Evolutionary conservation across 805 yeast genomes (phyloP).

Genomic region (Yarrowia sp.): DNA sequence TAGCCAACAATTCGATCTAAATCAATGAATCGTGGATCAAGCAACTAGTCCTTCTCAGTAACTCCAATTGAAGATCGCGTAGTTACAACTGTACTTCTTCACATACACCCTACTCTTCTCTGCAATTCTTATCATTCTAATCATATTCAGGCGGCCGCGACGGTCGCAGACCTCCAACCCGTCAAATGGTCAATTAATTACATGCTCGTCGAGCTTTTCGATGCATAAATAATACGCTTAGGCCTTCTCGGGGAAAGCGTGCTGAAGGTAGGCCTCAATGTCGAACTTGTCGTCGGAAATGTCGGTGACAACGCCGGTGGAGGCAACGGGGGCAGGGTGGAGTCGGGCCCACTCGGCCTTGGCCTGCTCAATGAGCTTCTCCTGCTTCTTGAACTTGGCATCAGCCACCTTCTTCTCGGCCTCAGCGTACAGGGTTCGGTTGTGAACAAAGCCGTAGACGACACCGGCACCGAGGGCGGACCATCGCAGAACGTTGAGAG

Average conservation of each 20-base stretch:
- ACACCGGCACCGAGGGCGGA: conserved; percentile 88
- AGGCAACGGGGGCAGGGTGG: conserved; percentile 49
- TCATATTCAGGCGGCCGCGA: no score
- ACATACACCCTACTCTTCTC: no score
- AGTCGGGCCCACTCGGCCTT: conserved; percentile 84
- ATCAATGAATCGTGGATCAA: no score
- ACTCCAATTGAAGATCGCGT: no score
- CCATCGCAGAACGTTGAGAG: conserved; percentile 76
- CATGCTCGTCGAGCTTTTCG: conserved; percentile 39
- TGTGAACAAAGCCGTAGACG: conserved; percentile 86
- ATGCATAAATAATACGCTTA: conserved; percentile 35
- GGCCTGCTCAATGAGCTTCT: conserved; percentile 83
- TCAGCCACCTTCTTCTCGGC: conserved; percentile 66
- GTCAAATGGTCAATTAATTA: conserved; percentile 35
- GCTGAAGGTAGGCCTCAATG: conserved; percentile 57
- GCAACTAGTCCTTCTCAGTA: no score
- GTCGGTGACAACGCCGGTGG: conserved; percentile 56
- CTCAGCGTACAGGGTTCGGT: conserved; percentile 66
- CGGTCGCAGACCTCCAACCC: no score
- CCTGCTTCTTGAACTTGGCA: conserved; percentile 66
- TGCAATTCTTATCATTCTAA: no score
- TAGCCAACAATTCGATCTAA: no score
- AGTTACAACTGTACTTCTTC: no score
- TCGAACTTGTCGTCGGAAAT: conserved; percentile 92
- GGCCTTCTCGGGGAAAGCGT: conserved; percentile 42